phyloP scores from a whole-genome alignment of 1,284 basidiomycete genomes.

The Cutaneotrichosporon arboriforme region DNA sequence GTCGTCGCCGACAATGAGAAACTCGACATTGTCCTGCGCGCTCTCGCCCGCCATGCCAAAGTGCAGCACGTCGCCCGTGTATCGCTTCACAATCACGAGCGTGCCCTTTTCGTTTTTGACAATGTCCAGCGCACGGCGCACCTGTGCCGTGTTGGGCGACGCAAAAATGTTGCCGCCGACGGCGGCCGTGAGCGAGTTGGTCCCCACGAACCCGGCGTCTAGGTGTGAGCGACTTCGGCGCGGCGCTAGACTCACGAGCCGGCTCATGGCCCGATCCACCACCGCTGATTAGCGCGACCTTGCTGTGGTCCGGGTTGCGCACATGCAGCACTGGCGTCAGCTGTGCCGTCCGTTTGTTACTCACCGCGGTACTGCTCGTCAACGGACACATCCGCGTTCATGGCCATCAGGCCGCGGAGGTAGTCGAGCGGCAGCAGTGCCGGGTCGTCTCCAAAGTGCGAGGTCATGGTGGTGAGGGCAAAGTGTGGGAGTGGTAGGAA shows the following conservation, averaged over 20 bases:
- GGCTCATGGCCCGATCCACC: conserved; percentile 91
- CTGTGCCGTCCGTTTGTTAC: neutral
- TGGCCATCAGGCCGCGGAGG: conserved; percentile 61
- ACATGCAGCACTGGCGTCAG: conserved; percentile 52
- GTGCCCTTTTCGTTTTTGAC: conserved; percentile 72
- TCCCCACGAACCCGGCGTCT: conserved; percentile 71
- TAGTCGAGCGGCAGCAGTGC: conserved; percentile 67
- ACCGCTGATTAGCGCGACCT: conserved; percentile 78
- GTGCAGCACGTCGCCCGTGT: conserved; percentile 82
- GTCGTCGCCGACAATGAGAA: conserved; percentile 86
- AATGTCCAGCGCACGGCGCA: conserved; percentile 70
- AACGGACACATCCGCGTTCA: conserved; percentile 63
- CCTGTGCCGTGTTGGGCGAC: conserved; percentile 77
- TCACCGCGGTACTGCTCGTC: conserved; percentile 50
- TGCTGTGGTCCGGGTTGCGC: conserved; percentile 55
- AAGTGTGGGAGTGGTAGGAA: too few relatives aligned
- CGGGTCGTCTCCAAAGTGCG: conserved; percentile 65
- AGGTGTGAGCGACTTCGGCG: neutral
- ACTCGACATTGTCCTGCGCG: conserved; percentile 64
- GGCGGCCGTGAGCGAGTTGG: conserved; percentile 74
- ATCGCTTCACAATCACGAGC: conserved; percentile 76
- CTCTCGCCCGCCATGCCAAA: conserved; percentile 89
- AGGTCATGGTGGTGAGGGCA: conserved; percentile 8
- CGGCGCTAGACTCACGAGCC: conserved; percentile 43
- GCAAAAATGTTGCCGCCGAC: conserved; percentile 84